Evolutionary conservation across 176 grass and related monocot species (phyloP).

Genomic region (Bromus sterilis): DNA sequence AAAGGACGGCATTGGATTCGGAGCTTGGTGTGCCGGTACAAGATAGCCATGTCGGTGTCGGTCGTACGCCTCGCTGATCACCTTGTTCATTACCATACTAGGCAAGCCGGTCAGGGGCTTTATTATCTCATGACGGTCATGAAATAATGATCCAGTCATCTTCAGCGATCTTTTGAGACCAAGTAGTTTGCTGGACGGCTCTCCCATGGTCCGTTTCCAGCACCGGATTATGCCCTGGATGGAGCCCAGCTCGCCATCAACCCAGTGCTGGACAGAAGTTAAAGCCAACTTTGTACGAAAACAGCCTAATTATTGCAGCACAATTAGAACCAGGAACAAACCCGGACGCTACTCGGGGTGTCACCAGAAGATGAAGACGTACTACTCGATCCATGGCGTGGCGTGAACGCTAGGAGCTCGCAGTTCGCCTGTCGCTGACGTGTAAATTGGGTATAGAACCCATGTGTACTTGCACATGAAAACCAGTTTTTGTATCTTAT

Average conservation of each 20-base stretch:
- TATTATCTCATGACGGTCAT: neutral
- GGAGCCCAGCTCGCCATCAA: neutral
- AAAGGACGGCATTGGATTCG: neutral
- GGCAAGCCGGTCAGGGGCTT: neutral
- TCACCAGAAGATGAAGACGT: neutral
- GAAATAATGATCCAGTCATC: neutral
- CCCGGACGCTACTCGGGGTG: neutral
- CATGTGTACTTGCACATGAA: no score
- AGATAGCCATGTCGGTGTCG: neutral
- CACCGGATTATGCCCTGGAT: neutral
- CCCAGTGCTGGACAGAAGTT: neutral
- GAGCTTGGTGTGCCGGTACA: neutral
- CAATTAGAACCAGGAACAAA: no score
- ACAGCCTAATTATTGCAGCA: no score
- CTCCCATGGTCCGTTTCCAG: neutral
- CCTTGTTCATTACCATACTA: neutral
- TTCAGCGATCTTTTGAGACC: neutral
- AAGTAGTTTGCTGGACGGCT: neutral
- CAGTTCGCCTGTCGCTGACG: neutral
- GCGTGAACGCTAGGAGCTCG: neutral
- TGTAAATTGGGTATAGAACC: no score
- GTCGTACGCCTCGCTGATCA: neutral
- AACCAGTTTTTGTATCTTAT: no score
- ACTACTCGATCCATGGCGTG: no score
- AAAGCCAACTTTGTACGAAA: neutral